Conservation (phyloP, 2,329 filamentous ascomycete species). For the Berkeleyomyces basicola region DNA sequence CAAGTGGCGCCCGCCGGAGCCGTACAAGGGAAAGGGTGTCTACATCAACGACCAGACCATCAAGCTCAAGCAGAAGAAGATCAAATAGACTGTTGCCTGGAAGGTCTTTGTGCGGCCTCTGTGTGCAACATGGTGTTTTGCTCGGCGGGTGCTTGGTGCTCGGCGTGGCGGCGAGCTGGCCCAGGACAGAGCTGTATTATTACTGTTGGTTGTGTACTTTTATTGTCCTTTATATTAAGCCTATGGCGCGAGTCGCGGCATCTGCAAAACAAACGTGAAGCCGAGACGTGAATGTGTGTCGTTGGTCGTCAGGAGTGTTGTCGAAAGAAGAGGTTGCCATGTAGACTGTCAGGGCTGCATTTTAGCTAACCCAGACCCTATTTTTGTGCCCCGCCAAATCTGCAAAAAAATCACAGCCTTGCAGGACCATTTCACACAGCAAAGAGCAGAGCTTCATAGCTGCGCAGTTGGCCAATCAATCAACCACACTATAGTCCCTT, state of each 20-base stretch:
- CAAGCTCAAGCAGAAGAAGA: constrained; percentile 95
- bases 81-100: constrained; percentile 43
- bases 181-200: constrained; percentile 10
- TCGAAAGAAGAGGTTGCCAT: not conserved
- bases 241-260: not conserved
- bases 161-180: not conserved
- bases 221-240: constrained; percentile 8
- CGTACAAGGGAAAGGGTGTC: constrained; percentile 98
- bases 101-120: not conserved
- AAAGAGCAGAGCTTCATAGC: too few relatives aligned
- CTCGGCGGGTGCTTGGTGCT: not conserved
- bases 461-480: not conserved
- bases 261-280: not conserved
- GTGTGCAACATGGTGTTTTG: not conserved
- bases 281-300: too few relatives aligned
- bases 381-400: not conserved
- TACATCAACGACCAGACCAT: constrained; percentile 97
- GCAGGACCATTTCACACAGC: not conserved
- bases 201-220: constrained; percentile 20
- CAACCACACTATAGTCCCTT: not conserved
- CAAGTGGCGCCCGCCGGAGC: constrained; percentile 79
- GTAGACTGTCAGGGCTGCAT: not conserved
- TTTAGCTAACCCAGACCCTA: not conserved
- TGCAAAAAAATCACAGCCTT: not conserved
- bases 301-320: too few relatives aligned